These are phyloP conservation scores for Theileria luwenshuni DNA, from an alignment of 169 alveolate genomes.

Conservation along the genomic window DNA sequence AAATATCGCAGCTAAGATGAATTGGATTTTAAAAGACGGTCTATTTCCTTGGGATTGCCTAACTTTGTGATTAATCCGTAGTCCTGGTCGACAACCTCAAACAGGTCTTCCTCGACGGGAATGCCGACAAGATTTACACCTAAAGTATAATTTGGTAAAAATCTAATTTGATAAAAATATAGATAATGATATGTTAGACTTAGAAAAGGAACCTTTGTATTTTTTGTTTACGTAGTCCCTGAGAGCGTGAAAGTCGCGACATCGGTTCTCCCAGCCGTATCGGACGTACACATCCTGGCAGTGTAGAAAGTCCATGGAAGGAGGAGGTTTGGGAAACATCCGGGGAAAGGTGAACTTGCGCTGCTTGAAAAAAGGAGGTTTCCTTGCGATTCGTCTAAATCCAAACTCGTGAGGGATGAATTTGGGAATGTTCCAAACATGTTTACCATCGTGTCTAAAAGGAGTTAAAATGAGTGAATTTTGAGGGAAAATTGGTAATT, in stretches of 20 bases:
- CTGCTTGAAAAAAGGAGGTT: conserved; percentile 65
- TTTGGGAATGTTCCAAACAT: conserved; percentile 62
- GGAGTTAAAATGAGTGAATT: not conserved
- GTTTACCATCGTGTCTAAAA: conserved; percentile 59
- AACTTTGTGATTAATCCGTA: not conserved
- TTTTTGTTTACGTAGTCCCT: conserved; percentile 33
- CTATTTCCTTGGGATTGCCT: not conserved
- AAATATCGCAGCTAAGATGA: too few relatives aligned
- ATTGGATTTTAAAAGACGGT: not conserved
- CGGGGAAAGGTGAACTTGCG: conserved; percentile 42
- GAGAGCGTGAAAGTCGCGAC: conserved; percentile 36
- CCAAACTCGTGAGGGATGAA: conserved; percentile 62
- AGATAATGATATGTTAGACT: not conserved
- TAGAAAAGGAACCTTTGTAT: conserved; percentile 22
- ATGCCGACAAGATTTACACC: conserved; percentile 18
- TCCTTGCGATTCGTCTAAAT: conserved; percentile 60
- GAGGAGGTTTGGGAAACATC: conserved; percentile 6
- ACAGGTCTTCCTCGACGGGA: not conserved
- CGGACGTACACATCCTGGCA: conserved; percentile 41
- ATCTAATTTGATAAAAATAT: not conserved
- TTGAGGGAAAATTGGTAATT: not conserved
- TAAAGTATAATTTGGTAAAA: not conserved
- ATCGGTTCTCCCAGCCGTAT: conserved; percentile 46
- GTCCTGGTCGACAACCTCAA: not conserved
- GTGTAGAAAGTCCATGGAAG: not conserved